Conservation (phyloP, 139 green algal genomes). For the Closterium sp. region DNA sequence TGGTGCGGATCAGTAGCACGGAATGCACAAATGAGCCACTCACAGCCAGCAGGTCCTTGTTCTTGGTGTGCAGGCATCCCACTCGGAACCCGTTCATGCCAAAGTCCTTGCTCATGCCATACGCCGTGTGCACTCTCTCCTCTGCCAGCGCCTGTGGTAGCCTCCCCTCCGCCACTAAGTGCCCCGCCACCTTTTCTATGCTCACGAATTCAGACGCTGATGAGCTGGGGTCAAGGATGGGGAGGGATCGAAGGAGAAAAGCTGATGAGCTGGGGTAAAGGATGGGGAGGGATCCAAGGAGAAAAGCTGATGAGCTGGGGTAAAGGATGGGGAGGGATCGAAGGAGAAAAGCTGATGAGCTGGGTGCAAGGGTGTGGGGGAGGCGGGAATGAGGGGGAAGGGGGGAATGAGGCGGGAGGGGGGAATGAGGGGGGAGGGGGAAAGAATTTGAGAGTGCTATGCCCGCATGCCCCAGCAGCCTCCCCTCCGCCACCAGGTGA, state of each 20-base stretch:
- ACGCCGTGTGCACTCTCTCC: slow-evolving; percentile 42
- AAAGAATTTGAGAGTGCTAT: neutral
- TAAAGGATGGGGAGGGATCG: too few species aligned
- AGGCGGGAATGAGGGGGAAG: neutral
- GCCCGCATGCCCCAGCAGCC: slow-evolving; percentile 10
- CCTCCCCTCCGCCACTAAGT: slow-evolving; percentile 14
- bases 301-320: neutral
- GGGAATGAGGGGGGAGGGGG: too few species aligned
- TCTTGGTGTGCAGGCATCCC: slow-evolving; percentile 43
- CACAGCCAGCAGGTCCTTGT: slow-evolving; percentile 26
- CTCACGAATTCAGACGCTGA: slow-evolving; percentile 37
- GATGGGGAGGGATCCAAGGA: too few species aligned
- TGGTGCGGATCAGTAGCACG: too few species aligned
- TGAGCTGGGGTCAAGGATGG: neutral
- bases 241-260: too few species aligned
- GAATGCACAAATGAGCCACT: neutral
- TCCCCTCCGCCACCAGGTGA: slow-evolving; percentile 5
- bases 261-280: neutral
- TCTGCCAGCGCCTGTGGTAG: neutral
- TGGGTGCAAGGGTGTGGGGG: neutral
- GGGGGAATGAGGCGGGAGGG: neutral
- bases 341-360: neutral
- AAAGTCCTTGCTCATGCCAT: slow-evolving; percentile 57
- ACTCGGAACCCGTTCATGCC: slow-evolving; percentile 48
- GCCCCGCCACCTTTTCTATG: slow-evolving; percentile 9